phyloP scores from a whole-genome alignment of 2,329 filamentous ascomycete species.

The Apiospora arundinis region DNA sequence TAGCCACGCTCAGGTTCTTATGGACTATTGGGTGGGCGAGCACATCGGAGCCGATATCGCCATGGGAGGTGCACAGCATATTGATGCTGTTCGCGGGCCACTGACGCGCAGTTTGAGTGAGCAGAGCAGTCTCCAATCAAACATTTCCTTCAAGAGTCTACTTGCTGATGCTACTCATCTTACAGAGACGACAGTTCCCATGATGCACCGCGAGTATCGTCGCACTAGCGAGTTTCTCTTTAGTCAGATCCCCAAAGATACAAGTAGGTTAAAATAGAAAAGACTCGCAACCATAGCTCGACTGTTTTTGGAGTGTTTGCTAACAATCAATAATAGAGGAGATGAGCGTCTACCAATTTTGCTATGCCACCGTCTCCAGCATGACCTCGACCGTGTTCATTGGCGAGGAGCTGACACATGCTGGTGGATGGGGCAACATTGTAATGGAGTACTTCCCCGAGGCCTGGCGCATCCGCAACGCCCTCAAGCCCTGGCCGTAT shows the following conservation, averaged over 20 bases:
- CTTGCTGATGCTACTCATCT: too few species aligned
- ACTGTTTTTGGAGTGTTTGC: too few species aligned
- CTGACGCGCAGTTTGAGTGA: too few species aligned
- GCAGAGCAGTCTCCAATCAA: too few species aligned
- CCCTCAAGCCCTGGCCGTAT: conserved; percentile 14
- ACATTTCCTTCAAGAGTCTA: too few species aligned
- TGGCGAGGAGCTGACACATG: conserved; percentile 9
- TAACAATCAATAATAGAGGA: background rate
- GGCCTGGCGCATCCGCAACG: conserved; percentile 18
- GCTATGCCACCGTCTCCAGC: background rate
- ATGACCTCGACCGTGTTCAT: conserved; percentile 18
- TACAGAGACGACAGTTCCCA: background rate
- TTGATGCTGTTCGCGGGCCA: too few species aligned
- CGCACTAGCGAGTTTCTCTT: too few species aligned
- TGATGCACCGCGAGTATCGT: too few species aligned
- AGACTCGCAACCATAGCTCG: too few species aligned
- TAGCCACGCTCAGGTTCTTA: background rate
- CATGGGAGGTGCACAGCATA: too few species aligned
- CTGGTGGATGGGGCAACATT: conserved; percentile 5
- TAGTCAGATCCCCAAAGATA: too few species aligned
- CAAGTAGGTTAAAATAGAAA: too few species aligned
- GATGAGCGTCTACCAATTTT: conserved; percentile 10
- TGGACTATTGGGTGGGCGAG: conserved; percentile 18
- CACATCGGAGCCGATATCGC: conserved; percentile 14
- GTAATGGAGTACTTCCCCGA: conserved; percentile 19